Evolutionary conservation across 129 eudicot genomes (phyloP).

Genomic region (Arctium lappa): DNA sequence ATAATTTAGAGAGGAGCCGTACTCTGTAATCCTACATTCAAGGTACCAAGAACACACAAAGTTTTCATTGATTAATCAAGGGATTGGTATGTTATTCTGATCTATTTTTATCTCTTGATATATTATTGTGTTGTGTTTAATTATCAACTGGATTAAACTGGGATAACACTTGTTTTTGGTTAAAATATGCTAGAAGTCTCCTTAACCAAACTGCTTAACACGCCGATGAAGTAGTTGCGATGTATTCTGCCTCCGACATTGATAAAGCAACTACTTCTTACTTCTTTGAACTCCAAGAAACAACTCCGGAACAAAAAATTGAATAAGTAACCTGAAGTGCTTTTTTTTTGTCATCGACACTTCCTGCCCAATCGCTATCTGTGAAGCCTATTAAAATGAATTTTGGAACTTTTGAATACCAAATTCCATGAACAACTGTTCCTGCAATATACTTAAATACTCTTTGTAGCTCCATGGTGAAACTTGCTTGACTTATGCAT

Average conservation of each 20-base stretch:
- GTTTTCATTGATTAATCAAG: too few species aligned
- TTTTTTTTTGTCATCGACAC: constrained; percentile 14
- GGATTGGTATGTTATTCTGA: too few species aligned
- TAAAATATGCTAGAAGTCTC: too few species aligned
- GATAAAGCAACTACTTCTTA: constrained; percentile 13
- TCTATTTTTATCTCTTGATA: too few species aligned
- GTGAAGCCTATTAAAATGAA: neutral
- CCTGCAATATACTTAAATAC: neutral
- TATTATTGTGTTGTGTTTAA: too few species aligned
- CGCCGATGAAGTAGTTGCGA: neutral
- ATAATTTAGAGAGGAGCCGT: too few species aligned
- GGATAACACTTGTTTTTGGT: too few species aligned
- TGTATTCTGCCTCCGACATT: constrained; percentile 14
- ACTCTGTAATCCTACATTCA: too few species aligned
- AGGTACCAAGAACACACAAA: too few species aligned
- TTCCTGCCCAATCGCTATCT: constrained; percentile 23
- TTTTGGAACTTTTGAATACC: too few species aligned
- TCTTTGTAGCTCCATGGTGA: neutral
- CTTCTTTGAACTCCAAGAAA: constrained; percentile 33
- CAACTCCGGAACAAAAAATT: neutral
- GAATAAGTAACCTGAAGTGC: constrained; percentile 15
- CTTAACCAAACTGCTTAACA: constrained; percentile 16
- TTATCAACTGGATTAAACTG: too few species aligned
- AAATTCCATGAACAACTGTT: too few species aligned
- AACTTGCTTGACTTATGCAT: neutral